Evolutionary conservation across 2,329 filamentous ascomycete genomes (phyloP).

Genomic region (Rosellinia necatrix): DNA sequence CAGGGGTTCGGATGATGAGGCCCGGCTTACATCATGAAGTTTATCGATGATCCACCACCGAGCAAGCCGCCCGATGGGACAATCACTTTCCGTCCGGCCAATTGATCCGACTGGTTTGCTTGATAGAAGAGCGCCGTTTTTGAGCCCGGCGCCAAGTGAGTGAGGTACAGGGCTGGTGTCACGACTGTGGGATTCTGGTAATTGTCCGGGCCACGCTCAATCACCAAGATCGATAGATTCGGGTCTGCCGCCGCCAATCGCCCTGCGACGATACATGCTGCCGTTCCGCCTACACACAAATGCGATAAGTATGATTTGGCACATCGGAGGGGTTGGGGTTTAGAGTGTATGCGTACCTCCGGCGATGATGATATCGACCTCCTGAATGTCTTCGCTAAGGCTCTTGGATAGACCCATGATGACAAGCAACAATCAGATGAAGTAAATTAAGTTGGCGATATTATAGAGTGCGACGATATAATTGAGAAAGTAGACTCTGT

Average conservation of each 20-base stretch:
- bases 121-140: conserved; percentile 56
- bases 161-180: conserved; percentile 55
- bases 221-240: conserved; percentile 30
- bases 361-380: conserved; percentile 39
- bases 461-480: neutral
- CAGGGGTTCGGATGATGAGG: neutral
- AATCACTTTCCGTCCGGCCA: conserved; percentile 51
- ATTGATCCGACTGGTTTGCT: conserved; percentile 37
- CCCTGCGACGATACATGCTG: conserved; percentile 29
- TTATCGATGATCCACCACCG: conserved; percentile 58
- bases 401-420: conserved; percentile 36
- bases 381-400: conserved; percentile 27
- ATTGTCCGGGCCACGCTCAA: conserved; percentile 29
- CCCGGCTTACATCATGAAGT: conserved; percentile 49
- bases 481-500: neutral
- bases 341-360: conserved; percentile 31
- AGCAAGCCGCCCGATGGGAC: conserved; percentile 51
- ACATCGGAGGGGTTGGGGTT: neutral
- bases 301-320: neutral
- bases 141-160: conserved; percentile 51
- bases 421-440: neutral
- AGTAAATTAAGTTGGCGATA: no score
- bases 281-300: conserved; percentile 26
- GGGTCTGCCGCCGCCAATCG: conserved; percentile 31
- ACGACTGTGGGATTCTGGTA: conserved; percentile 20